Conservation (phyloP, 257 asterid genomes). For the Craterostigma plantagineum region DNA sequence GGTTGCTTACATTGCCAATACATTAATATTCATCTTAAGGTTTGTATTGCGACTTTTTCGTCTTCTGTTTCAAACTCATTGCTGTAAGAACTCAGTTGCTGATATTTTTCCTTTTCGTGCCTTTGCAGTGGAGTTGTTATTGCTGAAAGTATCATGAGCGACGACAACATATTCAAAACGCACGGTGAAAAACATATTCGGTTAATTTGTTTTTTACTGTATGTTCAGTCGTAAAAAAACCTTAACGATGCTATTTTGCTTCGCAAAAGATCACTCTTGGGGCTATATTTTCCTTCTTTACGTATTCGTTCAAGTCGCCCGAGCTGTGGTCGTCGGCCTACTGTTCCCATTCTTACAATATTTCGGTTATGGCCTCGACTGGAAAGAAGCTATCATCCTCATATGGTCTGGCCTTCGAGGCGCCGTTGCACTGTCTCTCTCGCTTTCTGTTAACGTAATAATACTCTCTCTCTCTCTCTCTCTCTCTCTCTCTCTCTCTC, state of each 20-base stretch:
- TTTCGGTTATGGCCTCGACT: constrained; percentile 87
- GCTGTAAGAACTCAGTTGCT: neutral
- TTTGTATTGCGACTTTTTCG: constrained; percentile 13
- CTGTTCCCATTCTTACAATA: constrained; percentile 60
- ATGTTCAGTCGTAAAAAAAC: too few species aligned
- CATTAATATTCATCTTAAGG: constrained; percentile 93
- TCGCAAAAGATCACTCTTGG: constrained; percentile 71
- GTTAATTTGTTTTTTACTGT: neutral
- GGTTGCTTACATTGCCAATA: constrained; percentile 90
- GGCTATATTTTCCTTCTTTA: constrained; percentile 81
- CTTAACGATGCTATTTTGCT: constrained; percentile 2
- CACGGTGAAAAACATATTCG: constrained; percentile 35
- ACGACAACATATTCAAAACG: constrained; percentile 30
- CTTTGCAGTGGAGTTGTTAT: constrained; percentile 85
- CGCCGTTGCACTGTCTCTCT: constrained; percentile 73
- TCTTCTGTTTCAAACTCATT: too few species aligned
- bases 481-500: too few species aligned
- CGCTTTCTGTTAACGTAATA: constrained; percentile 75
- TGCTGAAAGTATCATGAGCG: constrained; percentile 63
- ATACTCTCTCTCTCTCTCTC: neutral
- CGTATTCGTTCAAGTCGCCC: constrained; percentile 55
- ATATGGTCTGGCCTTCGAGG: constrained; percentile 97
- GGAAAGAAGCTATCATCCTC: constrained; percentile 83
- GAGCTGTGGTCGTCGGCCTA: constrained; percentile 52
- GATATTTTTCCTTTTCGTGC: constrained; percentile 9